Base-by-base conservation (phyloP, 768 basidiomycete species). In the Antrodiella citrinella region DNA sequence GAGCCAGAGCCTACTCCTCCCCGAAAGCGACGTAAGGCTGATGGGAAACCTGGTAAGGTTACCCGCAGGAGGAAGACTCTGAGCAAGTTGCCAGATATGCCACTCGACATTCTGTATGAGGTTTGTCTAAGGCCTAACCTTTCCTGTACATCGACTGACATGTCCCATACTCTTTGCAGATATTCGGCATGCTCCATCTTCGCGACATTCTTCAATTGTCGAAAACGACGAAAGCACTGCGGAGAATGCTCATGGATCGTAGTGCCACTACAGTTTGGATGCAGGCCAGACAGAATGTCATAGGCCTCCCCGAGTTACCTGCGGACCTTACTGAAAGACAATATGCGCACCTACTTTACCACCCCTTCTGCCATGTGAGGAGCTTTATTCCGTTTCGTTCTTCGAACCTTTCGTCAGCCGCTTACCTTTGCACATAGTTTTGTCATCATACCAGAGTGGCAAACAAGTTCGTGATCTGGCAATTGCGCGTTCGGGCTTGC, bases 321-420 rank as follows among this genome's bases (percentile, higher is more conserved):
- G 45, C 54, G 10, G 53, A 57, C 12, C 52, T 65, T 50, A 60
- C 54, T 11, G 59, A 65, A 25, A 61, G 62, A 10, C 55, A 52
- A 20, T 65, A 61, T 58, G 57, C 55, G 3, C 59, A 59, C 35
- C 51, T 70, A n/a, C n/a, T n/a, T n/a, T n/a, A n/a, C n/a, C n/a
- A n/a, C n/a, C n/a, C n/a, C n/a, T n/a, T n/a, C n/a, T n/a, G n/a
- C n/a, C n/a, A n/a, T n/a, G n/a, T n/a, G n/a, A n/a, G n/a, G n/a
- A n/a, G n/a, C n/a, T n/a, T n/a, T n/a, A n/a, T n/a, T n/a, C n/a
- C n/a, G n/a, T n/a, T n/a, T n/a, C n/a, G n/a, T n/a, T n/a, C n/a
- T n/a, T n/a, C n/a, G n/a, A n/a, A n/a, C n/a, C n/a, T n/a, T n/a
- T n/a, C n/a, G n/a, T n/a, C n/a, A n/a, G n/a, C n/a, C n/a, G n/a